Percentiles rank a stretch among this genome's conserved stretches.
Evolutionary conservation across 1,139 yeast genomes (phyloP).

Genomic region (Suhomyces panamericanus): DNA sequence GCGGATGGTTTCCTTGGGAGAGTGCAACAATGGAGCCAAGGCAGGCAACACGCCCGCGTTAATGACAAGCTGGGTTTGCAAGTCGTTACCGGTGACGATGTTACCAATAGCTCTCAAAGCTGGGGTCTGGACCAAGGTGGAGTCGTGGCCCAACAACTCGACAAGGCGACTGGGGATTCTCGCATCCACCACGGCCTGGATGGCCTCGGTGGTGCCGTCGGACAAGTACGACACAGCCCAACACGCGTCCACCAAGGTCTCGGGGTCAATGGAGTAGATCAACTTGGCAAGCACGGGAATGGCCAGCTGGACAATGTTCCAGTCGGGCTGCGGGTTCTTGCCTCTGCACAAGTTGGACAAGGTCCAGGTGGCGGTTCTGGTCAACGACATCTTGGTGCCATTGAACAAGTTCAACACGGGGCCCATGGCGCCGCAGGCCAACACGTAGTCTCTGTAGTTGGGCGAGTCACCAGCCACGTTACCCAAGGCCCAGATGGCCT

Average conservation of each 20-base stretch:
- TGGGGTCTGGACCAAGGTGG: constrained; percentile 91
- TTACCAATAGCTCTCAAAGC: constrained; percentile 97
- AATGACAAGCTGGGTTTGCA: constrained; percentile 92
- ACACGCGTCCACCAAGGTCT: constrained; percentile 94
- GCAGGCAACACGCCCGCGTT: constrained; percentile 92
- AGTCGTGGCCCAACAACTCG: constrained; percentile 80
- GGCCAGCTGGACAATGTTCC: constrained; percentile 83
- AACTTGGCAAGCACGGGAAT: constrained; percentile 90
- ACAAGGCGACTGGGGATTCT: constrained; percentile 94
- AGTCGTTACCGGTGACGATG: constrained; percentile 94
- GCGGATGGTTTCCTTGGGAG: constrained; percentile 88
- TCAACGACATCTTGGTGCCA: constrained; percentile 79
- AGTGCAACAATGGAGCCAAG: constrained; percentile 72
- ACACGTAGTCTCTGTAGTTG: constrained; percentile 82
- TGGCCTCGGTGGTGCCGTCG: constrained; percentile 90
- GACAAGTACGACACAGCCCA: constrained; percentile 97
- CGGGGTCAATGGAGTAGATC: constrained; percentile 86
- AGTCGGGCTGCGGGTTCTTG: constrained; percentile 93
- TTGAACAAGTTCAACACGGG: constrained; percentile 81
- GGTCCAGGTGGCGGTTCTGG: constrained; percentile 98
- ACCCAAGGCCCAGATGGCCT: constrained; percentile 99
- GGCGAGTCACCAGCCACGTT: constrained; percentile 98
- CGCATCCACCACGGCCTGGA: constrained; percentile 95
- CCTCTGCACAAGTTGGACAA: constrained; percentile 95
- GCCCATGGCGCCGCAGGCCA: constrained; percentile 81